Conservation (phyloP, 768 basidiomycete species). For the Tulasnella sp. region DNA sequence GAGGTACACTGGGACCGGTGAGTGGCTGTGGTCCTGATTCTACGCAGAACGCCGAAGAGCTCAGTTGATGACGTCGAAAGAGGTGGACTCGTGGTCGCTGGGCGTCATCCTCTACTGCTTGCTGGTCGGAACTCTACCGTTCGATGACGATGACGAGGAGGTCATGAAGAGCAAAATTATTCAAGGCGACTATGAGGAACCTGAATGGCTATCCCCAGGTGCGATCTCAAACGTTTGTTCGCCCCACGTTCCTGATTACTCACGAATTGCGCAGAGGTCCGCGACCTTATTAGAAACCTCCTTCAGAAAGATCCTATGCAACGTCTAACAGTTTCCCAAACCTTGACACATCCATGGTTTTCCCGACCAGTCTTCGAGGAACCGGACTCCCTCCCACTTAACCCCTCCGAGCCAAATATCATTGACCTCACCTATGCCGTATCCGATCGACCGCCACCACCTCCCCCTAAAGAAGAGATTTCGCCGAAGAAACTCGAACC, state of each 20-base stretch:
- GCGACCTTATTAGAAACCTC: slow-evolving; percentile 66
- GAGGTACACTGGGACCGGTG: slow-evolving; percentile 88
- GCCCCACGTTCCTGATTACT: background rate
- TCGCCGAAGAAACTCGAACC: background rate
- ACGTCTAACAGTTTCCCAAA: slow-evolving; percentile 72
- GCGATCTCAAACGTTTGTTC: background rate
- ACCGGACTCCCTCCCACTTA: background rate
- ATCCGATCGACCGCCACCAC: background rate
- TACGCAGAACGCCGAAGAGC: background rate
- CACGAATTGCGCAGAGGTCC: slow-evolving; percentile 48
- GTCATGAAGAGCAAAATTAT: slow-evolving; percentile 79
- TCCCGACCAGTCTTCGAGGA: slow-evolving; percentile 20
- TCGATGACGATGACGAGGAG: slow-evolving; percentile 79
- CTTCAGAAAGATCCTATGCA: slow-evolving; percentile 65
- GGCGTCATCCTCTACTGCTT: slow-evolving; percentile 86
- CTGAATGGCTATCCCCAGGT: slow-evolving; percentile 85
- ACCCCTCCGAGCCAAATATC: background rate
- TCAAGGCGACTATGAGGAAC: slow-evolving; percentile 79
- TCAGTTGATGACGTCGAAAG: slow-evolving; percentile 31
- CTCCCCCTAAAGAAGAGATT: background rate
- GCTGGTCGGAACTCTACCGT: slow-evolving; percentile 79
- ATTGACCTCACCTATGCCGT: slow-evolving; percentile 9
- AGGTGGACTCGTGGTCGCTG: slow-evolving; percentile 93
- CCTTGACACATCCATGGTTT: slow-evolving; percentile 84
- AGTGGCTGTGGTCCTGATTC: slow-evolving; percentile 21